Evolutionary conservation across 2,329 filamentous ascomycete species (phyloP).

Genomic region (Cadophora sp.): DNA sequence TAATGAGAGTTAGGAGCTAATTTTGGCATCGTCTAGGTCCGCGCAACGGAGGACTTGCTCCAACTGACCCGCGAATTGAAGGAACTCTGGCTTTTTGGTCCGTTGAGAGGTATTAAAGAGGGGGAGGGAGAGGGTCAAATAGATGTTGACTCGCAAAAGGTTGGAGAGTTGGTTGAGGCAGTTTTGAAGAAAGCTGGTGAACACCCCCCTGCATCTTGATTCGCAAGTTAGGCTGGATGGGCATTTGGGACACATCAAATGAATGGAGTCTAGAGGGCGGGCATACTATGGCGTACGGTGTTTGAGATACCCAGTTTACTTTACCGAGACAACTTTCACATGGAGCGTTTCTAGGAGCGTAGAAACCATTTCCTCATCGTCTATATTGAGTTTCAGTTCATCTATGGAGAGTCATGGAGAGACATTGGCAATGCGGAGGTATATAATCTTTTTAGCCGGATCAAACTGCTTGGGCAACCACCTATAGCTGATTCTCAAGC

Average conservation of each 20-base stretch:
- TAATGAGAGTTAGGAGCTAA: not conserved
- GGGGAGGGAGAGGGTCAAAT: conserved; percentile 50
- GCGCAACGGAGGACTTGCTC: conserved; percentile 51
- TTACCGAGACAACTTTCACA: not conserved
- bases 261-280: not conserved
- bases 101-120: conserved; percentile 53
- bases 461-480: not conserved
- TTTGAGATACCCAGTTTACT: conserved; percentile 20
- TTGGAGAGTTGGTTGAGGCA: conserved; percentile 39
- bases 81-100: conserved; percentile 57
- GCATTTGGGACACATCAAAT: not conserved
- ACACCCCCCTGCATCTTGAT: not conserved
- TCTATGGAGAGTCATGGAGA: not conserved
- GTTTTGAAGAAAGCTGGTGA: conserved; percentile 30
- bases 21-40: conserved; percentile 35
- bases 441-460: not conserved
- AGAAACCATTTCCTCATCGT: too few species aligned
- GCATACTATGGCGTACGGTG: not conserved
- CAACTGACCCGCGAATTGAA: conserved; percentile 56
- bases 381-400: too few species aligned
- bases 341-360: too few species aligned
- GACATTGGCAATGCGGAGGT: not conserved
- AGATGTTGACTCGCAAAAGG: conserved; percentile 47
- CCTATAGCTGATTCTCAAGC: not conserved
- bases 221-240: not conserved